phyloP scores from a whole-genome alignment of 2,329 filamentous ascomycete genomes.

The Phyllachora maydis region DNA sequence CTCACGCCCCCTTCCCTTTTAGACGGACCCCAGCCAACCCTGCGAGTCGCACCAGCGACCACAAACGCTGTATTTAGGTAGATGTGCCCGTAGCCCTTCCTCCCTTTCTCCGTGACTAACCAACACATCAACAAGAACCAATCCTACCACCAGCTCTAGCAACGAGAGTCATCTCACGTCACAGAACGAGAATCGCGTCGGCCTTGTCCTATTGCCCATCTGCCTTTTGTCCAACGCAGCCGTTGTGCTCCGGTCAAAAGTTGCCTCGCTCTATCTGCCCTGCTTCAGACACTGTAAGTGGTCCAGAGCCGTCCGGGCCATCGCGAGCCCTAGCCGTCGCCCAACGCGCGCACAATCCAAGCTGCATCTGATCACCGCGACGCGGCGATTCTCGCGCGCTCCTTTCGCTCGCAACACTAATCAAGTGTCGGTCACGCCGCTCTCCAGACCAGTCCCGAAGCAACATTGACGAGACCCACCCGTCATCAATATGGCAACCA shows the following conservation, averaged over 20 bases:
- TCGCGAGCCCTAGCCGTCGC: not conserved
- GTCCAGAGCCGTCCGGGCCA: constrained; percentile 9
- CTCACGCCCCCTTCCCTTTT: no score
- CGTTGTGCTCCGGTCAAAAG: constrained; percentile 6
- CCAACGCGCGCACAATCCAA: constrained; percentile 2
- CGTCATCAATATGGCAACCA: constrained; percentile 34
- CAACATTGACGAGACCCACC: constrained; percentile 12
- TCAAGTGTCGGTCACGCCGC: no score
- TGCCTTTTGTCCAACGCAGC: constrained; percentile 9
- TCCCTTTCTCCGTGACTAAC: constrained; percentile 12
- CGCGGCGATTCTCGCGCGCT: no score
- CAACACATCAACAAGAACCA: constrained; percentile 27
- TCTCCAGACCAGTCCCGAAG: constrained; percentile 23
- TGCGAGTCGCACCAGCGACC: no score
- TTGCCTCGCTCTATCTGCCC: constrained; percentile 5
- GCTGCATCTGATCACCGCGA: constrained; percentile 3
- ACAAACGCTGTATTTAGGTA: constrained; percentile 9
- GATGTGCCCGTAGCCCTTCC: constrained; percentile 12
- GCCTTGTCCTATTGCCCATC: constrained; percentile 20
- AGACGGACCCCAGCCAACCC: no score
- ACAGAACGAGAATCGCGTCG: constrained; percentile 39
- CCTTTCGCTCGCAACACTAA: no score
- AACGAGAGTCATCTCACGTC: constrained; percentile 35
- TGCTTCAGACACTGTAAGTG: constrained; percentile 10
- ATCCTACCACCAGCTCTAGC: constrained; percentile 18